Percentiles rank a stretch among this genome's conserved stretches.
Conservation (phyloP, 352 stramenopile species). For the Nothophytophthora sp. region DNA sequence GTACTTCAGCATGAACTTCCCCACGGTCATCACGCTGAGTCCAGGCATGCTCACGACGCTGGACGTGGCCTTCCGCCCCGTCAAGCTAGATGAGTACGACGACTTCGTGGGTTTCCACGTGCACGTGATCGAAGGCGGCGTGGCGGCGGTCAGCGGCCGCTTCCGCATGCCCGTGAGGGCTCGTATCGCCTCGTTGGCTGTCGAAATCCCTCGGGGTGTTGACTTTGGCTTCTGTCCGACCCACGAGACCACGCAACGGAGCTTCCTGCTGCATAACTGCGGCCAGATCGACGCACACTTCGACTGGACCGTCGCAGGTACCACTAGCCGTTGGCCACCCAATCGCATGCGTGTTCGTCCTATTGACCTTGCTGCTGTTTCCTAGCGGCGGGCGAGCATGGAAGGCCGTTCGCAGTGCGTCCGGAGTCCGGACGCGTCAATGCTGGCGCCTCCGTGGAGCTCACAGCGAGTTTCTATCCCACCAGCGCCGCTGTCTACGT, state of each 20-base stretch:
- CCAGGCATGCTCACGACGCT: conserved; percentile 86
- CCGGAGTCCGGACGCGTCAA: conserved; percentile 64
- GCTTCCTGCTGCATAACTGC: conserved; percentile 83
- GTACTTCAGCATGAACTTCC: conserved; percentile 95
- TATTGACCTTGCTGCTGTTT: background rate
- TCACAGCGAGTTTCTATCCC: conserved; percentile 78
- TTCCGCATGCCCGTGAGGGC: conserved; percentile 91
- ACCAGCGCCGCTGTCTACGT: conserved; percentile 85
- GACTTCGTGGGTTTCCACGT: conserved; percentile 92
- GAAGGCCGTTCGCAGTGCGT: conserved; percentile 77
- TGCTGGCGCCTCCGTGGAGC: conserved; percentile 62
- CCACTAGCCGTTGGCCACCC: background rate
- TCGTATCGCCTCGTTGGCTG: conserved; percentile 69
- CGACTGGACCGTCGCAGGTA: conserved; percentile 79
- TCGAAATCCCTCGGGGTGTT: conserved; percentile 59
- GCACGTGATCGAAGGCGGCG: conserved; percentile 79
- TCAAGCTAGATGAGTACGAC: conserved; percentile 91
- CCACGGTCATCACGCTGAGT: conserved; percentile 85
- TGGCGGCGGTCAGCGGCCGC: conserved; percentile 57
- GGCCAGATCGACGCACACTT: conserved; percentile 88
- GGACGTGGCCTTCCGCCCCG: conserved; percentile 90
- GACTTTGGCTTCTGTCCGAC: conserved; percentile 93
- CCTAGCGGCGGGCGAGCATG: conserved; percentile 52
- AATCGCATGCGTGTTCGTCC: background rate
- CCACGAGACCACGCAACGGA: conserved; percentile 70